Evolutionary conservation across 176 grass and related monocot species (phyloP).

Genomic region (Cenchrus americanus): DNA sequence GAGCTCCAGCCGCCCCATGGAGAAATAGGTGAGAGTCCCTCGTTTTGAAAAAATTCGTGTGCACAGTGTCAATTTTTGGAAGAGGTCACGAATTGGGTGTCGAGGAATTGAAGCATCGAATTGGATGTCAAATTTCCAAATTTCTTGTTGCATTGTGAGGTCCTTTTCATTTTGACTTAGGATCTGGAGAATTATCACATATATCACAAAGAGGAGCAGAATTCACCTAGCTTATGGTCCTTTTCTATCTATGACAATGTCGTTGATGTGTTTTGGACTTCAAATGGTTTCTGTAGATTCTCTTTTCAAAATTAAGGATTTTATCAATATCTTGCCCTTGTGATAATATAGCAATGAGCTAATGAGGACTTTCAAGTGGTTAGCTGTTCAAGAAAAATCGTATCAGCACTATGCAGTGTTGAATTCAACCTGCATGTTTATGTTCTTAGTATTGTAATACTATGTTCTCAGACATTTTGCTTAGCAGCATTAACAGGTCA

Average conservation of each 20-base stretch:
- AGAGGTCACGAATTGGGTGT: no score
- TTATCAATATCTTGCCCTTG: neutral
- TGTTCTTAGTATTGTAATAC: neutral
- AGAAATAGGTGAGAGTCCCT: no score
- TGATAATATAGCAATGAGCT: neutral
- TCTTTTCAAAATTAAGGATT: neutral
- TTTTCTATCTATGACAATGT: neutral
- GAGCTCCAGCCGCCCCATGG: no score
- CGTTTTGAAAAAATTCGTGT: no score
- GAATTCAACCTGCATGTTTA: neutral
- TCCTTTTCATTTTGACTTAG: neutral
- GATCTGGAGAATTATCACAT: neutral
- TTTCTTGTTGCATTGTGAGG: no score
- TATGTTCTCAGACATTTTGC: conserved; percentile 19
- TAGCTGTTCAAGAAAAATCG: neutral
- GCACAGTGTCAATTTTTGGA: no score
- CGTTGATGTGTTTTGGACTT: neutral
- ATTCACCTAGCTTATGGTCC: neutral
- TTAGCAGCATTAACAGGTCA: conserved; percentile 58
- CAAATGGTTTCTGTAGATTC: neutral
- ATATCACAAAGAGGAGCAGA: conserved; percentile 2
- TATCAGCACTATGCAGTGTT: neutral
- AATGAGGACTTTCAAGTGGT: neutral
- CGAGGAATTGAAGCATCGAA: no score
- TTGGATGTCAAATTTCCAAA: no score